Evolutionary conservation across 495 filamentous ascomycete species (phyloP).

Genomic region (Xylaria intraflava): DNA sequence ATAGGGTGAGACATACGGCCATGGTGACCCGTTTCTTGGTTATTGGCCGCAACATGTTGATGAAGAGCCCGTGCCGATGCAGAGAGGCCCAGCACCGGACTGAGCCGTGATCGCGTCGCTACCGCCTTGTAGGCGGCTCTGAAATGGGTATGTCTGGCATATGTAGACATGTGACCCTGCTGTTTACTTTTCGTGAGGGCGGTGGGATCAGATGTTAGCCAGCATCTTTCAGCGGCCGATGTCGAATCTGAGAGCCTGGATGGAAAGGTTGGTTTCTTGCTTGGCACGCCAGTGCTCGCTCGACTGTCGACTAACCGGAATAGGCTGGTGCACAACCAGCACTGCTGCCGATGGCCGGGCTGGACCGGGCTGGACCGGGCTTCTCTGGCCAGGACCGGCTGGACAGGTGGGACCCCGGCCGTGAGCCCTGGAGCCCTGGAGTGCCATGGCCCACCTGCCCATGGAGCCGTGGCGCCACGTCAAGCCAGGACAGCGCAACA

Average conservation of each 20-base stretch:
- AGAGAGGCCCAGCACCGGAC: not conserved
- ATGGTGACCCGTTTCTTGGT: not conserved
- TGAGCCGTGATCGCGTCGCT: constrained; percentile 15
- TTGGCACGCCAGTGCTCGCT: too few relatives aligned
- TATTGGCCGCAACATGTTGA: not conserved
- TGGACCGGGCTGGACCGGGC: too few relatives aligned
- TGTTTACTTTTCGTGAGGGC: constrained; percentile 6
- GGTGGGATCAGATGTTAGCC: not conserved
- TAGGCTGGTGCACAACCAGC: too few relatives aligned
- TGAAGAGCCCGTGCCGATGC: constrained; percentile 13
- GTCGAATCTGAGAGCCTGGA: not conserved
- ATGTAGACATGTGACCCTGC: constrained; percentile 27
- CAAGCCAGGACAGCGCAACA: not conserved
- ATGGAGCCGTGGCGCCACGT: not conserved
- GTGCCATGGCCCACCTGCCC: too few relatives aligned
- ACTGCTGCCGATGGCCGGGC: too few relatives aligned
- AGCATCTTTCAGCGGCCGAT: not conserved
- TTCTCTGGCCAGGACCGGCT: too few relatives aligned
- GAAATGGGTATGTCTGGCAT: constrained; percentile 22
- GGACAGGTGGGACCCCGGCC: not conserved
- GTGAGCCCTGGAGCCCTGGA: too few relatives aligned
- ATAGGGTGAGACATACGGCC: not conserved
- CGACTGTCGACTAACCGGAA: too few relatives aligned
- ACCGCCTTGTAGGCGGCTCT: constrained; percentile 23
- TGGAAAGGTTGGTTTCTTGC: too few relatives aligned